Evolutionary conservation across 208 protist genomes (phyloP).

Genomic region (Leishmania amazonensis): DNA sequence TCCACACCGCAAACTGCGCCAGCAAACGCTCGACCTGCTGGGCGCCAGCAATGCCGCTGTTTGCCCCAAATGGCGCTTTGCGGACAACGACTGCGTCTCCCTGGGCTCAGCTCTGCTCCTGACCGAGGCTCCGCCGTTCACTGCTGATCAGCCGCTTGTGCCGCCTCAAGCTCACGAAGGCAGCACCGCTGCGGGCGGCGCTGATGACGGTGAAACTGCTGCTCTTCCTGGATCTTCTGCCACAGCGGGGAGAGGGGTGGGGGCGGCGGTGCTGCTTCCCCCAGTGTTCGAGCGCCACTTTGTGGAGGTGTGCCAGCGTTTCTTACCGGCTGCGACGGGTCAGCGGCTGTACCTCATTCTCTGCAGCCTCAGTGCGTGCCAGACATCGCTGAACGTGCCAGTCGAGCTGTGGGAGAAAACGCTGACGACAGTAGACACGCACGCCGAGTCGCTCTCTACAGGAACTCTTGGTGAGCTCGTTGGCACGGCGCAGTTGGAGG

Average conservation of each 20-base stretch:
- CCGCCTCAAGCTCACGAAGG: neutral
- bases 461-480: constrained; percentile 11
- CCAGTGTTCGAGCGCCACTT: constrained; percentile 18
- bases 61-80: constrained; percentile 22
- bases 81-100: constrained; percentile 31
- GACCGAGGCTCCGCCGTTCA: constrained; percentile 16
- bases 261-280: neutral
- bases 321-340: constrained; percentile 25
- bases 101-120: constrained; percentile 28
- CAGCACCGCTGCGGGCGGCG: neutral
- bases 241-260: neutral
- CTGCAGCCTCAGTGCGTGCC: constrained; percentile 24
- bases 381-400: neutral
- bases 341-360: constrained; percentile 34
- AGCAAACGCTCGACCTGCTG: constrained; percentile 25
- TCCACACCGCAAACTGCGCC: constrained; percentile 17
- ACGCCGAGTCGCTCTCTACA: constrained; percentile 27
- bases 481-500: constrained; percentile 27
- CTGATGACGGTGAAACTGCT: neutral
- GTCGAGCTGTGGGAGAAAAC: constrained; percentile 14
- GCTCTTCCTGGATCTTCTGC: neutral
- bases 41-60: neutral
- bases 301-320: constrained; percentile 26
- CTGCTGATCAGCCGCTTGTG: constrained; percentile 9
- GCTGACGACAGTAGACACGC: constrained; percentile 22